A percentile compares a stretch with the other conserved stretches of the same genome.
phyloP scores from a whole-genome alignment of 2,329 filamentous ascomycete species.

The Hymenotorrendiella dingleyae region DNA sequence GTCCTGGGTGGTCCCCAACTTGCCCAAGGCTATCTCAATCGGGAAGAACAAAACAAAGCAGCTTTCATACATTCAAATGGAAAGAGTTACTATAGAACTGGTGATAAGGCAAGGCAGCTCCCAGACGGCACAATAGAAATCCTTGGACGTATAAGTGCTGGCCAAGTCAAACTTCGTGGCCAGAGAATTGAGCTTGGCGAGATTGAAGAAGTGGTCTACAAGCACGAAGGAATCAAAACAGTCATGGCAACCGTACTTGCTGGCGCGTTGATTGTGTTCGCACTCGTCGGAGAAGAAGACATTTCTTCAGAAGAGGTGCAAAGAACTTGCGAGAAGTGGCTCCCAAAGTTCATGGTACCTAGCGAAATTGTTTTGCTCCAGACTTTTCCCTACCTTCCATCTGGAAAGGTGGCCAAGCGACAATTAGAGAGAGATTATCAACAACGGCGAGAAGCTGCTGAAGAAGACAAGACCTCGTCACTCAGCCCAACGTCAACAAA shows the following conservation, averaged over 20 bases:
- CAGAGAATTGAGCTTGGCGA: slow-evolving; percentile 79
- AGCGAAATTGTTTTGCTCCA: slow-evolving; percentile 60
- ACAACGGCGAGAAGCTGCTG: slow-evolving; percentile 17
- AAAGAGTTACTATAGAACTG: slow-evolving; percentile 74
- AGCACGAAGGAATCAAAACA: slow-evolving; percentile 54
- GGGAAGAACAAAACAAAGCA: slow-evolving; percentile 64
- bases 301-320: slow-evolving; percentile 42
- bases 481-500: slow-evolving; percentile 23
- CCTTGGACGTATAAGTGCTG: slow-evolving; percentile 69
- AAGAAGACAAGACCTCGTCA: slow-evolving; percentile 11
- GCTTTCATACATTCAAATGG: slow-evolving; percentile 62
- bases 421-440: slow-evolving; percentile 51
- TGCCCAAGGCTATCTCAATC: slow-evolving; percentile 75
- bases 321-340: slow-evolving; percentile 62
- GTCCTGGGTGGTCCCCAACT: slow-evolving; percentile 76
- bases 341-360: slow-evolving; percentile 80
- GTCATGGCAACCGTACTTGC: slow-evolving; percentile 62
- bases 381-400: slow-evolving; percentile 68
- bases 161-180: slow-evolving; percentile 81
- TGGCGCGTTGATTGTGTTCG: slow-evolving; percentile 65
- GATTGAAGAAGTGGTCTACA: slow-evolving; percentile 63
- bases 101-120: slow-evolving; percentile 70
- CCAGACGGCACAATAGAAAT: slow-evolving; percentile 71
- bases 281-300: slow-evolving; percentile 37
- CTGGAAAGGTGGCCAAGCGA: slow-evolving; percentile 76